These are phyloP conservation scores for Neofusicoccum laricinum DNA, from an alignment of 2,329 filamentous ascomycete genomes.

Conservation along the genomic window DNA sequence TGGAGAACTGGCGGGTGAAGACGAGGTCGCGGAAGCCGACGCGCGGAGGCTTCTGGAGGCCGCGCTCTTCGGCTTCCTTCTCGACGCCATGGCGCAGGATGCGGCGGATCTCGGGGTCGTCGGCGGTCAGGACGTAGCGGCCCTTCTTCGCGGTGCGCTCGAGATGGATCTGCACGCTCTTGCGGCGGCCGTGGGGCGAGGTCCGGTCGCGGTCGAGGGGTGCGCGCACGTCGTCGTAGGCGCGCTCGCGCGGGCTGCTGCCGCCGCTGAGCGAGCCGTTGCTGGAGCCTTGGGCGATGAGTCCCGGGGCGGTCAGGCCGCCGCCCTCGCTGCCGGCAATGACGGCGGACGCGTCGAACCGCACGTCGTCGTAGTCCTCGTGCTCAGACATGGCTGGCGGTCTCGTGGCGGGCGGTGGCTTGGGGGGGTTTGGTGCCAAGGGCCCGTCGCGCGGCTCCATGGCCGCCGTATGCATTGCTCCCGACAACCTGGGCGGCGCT, in stretches of 20 bases:
- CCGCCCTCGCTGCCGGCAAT: constrained; percentile 32
- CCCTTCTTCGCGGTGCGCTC: constrained; percentile 46
- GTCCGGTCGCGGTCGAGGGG: not conserved
- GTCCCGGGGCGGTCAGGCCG: constrained; percentile 24
- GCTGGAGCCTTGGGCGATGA: constrained; percentile 20
- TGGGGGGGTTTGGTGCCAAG: not conserved
- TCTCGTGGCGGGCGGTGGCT: not conserved
- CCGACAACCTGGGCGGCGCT: not conserved
- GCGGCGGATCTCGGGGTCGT: constrained; percentile 49
- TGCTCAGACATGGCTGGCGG: constrained; percentile 26
- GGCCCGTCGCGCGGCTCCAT: not conserved
- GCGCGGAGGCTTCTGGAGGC: not conserved
- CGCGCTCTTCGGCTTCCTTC: constrained; percentile 38
- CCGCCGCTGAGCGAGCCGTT: constrained; percentile 18
- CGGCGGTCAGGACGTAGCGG: constrained; percentile 48
- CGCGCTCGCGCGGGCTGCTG: not conserved
- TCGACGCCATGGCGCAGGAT: constrained; percentile 44
- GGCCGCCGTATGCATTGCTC: not conserved
- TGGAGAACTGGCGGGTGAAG: constrained; percentile 70
- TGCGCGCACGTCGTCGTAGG: constrained; percentile 14
- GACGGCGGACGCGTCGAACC: constrained; percentile 35
- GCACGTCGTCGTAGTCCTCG: constrained; percentile 42
- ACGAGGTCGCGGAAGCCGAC: constrained; percentile 55
- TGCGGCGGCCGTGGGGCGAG: constrained; percentile 24
- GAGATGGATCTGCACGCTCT: constrained; percentile 47